Percentiles rank a stretch among this genome's conserved stretches.
Evolutionary conservation across 2,329 filamentous ascomycete species (phyloP).

Genomic region (Aschersonia sp.): DNA sequence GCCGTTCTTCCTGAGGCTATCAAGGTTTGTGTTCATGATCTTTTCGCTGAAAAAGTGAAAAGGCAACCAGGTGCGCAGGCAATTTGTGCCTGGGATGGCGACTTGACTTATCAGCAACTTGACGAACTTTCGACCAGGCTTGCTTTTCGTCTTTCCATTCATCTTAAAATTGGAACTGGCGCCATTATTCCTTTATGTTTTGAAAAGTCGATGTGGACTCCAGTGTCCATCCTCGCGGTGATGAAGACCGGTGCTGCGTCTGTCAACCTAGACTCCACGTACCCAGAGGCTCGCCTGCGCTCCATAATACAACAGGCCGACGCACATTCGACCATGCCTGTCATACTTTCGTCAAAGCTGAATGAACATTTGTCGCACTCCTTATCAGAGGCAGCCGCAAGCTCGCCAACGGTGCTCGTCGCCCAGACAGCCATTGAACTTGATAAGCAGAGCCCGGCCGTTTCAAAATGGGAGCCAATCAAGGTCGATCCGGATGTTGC

Average conservation of each 20-base stretch:
- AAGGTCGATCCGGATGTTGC: slow-evolving; percentile 4
- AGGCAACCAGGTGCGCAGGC: slow-evolving; percentile 2
- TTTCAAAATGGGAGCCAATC: slow-evolving; percentile 14
- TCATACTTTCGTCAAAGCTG: slow-evolving; percentile 2
- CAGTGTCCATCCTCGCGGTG: slow-evolving; percentile 11
- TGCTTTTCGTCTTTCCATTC: slow-evolving; percentile 5
- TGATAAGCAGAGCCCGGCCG: slow-evolving; percentile 4
- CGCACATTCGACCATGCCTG: neutral
- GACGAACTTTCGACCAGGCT: slow-evolving; percentile 8
- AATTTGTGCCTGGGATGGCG: slow-evolving; percentile 12
- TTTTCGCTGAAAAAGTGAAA: neutral
- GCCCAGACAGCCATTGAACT: neutral
- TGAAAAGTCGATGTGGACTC: slow-evolving; percentile 13
- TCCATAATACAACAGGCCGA: slow-evolving; percentile 5
- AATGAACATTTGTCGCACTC: slow-evolving; percentile 3
- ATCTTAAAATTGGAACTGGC: neutral
- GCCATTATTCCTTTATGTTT: slow-evolving; percentile 12
- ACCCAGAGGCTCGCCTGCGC: slow-evolving; percentile 7
- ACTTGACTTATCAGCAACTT: slow-evolving; percentile 10
- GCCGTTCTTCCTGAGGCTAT: neutral
- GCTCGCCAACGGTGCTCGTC: neutral
- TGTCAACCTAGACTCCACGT: slow-evolving; percentile 11
- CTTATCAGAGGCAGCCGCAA: neutral
- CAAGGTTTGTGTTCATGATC: neutral
- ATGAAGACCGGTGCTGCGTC: slow-evolving; percentile 15